Percentiles rank a stretch among this genome's conserved stretches.
Conservation (phyloP, 1,284 basidiomycete species). For the Peniophora sp. region DNA sequence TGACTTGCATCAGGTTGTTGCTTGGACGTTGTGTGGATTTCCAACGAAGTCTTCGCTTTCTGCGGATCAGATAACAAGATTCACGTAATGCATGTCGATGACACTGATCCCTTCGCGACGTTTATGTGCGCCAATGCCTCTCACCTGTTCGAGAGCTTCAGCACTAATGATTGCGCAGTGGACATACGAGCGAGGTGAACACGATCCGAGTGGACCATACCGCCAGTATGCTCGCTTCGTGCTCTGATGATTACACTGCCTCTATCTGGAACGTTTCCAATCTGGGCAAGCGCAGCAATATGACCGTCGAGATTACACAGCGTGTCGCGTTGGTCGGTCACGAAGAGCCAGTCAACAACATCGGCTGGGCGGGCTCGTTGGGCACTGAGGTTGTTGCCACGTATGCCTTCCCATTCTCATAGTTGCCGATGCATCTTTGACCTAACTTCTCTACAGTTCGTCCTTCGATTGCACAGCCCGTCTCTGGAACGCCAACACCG, state of each 20-base stretch:
- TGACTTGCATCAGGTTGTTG: constrained; percentile 50
- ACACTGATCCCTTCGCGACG: constrained; percentile 43
- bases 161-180: constrained; percentile 33
- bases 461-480: constrained; percentile 72
- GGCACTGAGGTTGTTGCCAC: constrained; percentile 57
- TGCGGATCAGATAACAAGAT: constrained; percentile 67
- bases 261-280: constrained; percentile 51
- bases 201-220: constrained; percentile 64
- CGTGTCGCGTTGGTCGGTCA: constrained; percentile 55
- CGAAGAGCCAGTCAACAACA: constrained; percentile 53
- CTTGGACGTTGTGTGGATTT: constrained; percentile 76
- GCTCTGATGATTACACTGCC: constrained; percentile 72
- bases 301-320: constrained; percentile 22
- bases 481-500: constrained; percentile 72
- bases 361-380: constrained; percentile 62
- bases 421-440: background rate
- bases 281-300: background rate
- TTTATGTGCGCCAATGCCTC: constrained; percentile 49
- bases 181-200: constrained; percentile 73
- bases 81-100: constrained; percentile 48
- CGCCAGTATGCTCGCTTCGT: constrained; percentile 63
- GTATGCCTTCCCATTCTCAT: constrained; percentile 32
- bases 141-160: background rate
- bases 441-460: constrained; percentile 31
- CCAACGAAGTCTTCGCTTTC: constrained; percentile 63